These are phyloP conservation scores for Candida arabinofermentans DNA, from an alignment of 805 yeast genomes.

Conservation along the genomic window DNA sequence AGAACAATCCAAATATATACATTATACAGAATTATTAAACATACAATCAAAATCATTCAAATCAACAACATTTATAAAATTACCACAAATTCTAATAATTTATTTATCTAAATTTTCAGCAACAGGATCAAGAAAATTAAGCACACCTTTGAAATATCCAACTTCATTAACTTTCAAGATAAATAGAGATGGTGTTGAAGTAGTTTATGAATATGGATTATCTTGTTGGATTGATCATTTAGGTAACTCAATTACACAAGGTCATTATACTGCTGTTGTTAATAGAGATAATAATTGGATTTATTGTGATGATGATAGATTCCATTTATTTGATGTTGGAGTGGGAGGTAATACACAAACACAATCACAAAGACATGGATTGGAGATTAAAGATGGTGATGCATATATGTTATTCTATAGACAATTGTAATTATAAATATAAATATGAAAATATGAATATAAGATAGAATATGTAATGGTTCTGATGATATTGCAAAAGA, in stretches of 20 bases:
- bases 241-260: slow-evolving; percentile 60
- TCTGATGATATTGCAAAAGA: too few relatives aligned
- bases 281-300: slow-evolving; percentile 55
- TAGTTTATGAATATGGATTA: slow-evolving; percentile 43
- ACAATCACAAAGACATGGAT: slow-evolving; percentile 22
- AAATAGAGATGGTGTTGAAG: slow-evolving; percentile 33
- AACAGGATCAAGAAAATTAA: slow-evolving; percentile 27
- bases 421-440: too few relatives aligned
- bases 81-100: slow-evolving; percentile 31
- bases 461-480: too few relatives aligned
- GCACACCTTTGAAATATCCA: slow-evolving; percentile 19
- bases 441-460: too few relatives aligned
- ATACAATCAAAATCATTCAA: slow-evolving; percentile 28
- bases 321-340: slow-evolving; percentile 31
- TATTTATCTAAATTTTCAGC: slow-evolving; percentile 31
- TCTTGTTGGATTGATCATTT: slow-evolving; percentile 66
- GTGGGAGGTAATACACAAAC: not conserved
- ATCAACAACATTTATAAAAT: slow-evolving; percentile 30
- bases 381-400: slow-evolving; percentile 32
- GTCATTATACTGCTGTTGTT: slow-evolving; percentile 71
- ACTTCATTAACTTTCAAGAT: slow-evolving; percentile 32
- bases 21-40: slow-evolving; percentile 13
- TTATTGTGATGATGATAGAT: slow-evolving; percentile 70
- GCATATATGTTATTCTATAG: slow-evolving; percentile 70
- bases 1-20: slow-evolving; percentile 21